Base-by-base conservation (phyloP, 2,329 filamentous ascomycete species). In the Didymosphaeria variabile region DNA sequence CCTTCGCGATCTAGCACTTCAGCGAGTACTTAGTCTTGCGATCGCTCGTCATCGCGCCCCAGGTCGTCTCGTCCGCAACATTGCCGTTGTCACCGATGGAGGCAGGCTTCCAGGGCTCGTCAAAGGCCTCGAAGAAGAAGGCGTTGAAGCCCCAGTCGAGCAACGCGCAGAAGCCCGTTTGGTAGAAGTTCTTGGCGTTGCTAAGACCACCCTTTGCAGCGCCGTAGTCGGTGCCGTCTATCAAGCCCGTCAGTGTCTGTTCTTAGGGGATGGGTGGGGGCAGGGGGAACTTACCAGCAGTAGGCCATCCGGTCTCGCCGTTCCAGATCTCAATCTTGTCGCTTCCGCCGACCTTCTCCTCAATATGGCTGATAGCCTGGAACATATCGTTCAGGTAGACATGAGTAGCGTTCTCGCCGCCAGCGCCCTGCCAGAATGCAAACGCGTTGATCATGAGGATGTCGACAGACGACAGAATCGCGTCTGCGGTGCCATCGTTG, bases 51-150 rank as follows among this genome's bases (percentile, higher is more conserved):
- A 88, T 90, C 45, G 87, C 86, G 70, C 90, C 89, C 90, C 90
- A 91, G 69, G 89, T 84, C 38, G 84, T 88, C 84, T 91, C 89
- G 69, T 89, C 85, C 51, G 83, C 85, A 12, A 80, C 77, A 66
- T 84, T 77, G 65, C 89, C 89, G 70, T 88, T 87, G 73, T 90
- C 84, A 69, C 90, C 89, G 62, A 84, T 78, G 66, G 84, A 86
- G 47, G 82, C 76, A 57, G 89, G 88, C 85, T 91, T 91, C 87
- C 88, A 90, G 61, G 85, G 81, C 85, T 92, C 90, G 69, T 91
- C 89, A 68, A 90, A 91, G 46, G 89, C 89, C 82, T 91, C 89
- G 68, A 92, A 92, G 79, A 86, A 90, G 80, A 91, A 91, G 58
- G 88, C 86, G 69, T 91, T 90, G 65, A 88, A 83, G 62, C 87